Evolutionary conservation across 768 basidiomycete species (phyloP).

Genomic region (Favolaschia claudopus): DNA sequence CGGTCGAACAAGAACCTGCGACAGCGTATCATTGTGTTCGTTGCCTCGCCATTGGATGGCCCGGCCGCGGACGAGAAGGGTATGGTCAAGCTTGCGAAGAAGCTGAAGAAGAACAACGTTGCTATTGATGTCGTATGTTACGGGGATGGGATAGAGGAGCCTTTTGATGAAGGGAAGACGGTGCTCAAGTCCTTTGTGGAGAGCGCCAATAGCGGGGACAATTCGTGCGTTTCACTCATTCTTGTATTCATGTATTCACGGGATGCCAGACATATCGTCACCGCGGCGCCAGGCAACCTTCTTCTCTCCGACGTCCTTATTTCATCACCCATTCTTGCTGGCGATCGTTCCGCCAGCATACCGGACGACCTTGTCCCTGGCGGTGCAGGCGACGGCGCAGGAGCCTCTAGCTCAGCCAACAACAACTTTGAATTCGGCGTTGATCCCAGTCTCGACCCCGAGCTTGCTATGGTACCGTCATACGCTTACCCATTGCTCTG

Average conservation of each 20-base stretch:
- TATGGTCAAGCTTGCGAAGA: conserved; percentile 92
- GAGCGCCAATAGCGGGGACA: conserved; percentile 79
- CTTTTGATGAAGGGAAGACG: conserved; percentile 62
- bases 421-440: conserved; percentile 87
- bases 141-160: conserved; percentile 86
- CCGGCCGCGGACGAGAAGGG: conserved; percentile 75
- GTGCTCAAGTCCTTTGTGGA: conserved; percentile 87
- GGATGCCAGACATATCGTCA: conserved; percentile 74
- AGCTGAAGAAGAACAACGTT: conserved; percentile 99
- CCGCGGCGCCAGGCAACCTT: conserved; percentile 77
- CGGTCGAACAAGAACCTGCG: conserved; percentile 98
- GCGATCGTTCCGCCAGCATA: conserved; percentile 74
- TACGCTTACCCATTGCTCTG: background rate
- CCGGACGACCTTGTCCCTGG: conserved; percentile 65
- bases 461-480: conserved; percentile 89
- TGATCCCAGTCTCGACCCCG: conserved; percentile 95
- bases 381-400: conserved; percentile 53
- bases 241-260: background rate
- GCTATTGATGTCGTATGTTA: conserved; percentile 91
- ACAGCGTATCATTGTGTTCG: conserved; percentile 94
- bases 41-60: conserved; percentile 86
- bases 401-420: conserved; percentile 53
- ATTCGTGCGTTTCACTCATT: conserved; percentile 67
- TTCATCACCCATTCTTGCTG: conserved; percentile 82
- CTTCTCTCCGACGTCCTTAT: conserved; percentile 86